A percentile compares a stretch with the other conserved stretches of the same genome.
These are phyloP conservation scores for Fusarium nanum DNA, from an alignment of 2,329 filamentous ascomycete species.

Conservation along the genomic window DNA sequence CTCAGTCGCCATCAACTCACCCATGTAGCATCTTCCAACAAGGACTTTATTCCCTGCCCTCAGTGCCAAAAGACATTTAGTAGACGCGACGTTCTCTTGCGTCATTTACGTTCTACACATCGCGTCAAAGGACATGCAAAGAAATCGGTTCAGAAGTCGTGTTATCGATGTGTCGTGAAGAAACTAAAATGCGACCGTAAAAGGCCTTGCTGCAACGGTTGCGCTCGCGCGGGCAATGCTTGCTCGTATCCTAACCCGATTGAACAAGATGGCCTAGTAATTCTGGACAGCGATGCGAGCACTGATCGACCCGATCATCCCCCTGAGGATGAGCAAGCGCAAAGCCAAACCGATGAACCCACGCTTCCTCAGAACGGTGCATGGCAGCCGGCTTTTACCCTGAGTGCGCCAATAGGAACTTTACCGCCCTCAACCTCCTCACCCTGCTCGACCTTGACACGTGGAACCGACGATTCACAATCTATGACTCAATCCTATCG, in stretches of 20 bases:
- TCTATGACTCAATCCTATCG: neutral
- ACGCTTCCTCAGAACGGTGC: neutral
- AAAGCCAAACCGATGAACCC: rapidly evolving
- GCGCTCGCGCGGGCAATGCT: rapidly evolving
- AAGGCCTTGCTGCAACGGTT: conserved; percentile 2
- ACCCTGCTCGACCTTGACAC: neutral
- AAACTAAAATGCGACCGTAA: neutral
- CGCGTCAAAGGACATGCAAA: neutral
- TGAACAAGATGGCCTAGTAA: neutral
- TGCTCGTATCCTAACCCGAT: neutral
- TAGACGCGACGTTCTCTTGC: conserved; percentile 1
- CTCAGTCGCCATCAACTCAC: conserved; percentile 7
- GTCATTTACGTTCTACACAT: neutral
- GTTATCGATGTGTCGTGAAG: conserved; percentile 1
- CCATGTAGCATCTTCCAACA: neutral
- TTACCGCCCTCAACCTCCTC: neutral
- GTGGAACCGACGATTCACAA: neutral
- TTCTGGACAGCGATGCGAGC: neutral
- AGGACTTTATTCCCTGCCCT: neutral
- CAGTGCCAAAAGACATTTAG: neutral
- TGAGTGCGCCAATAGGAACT: neutral
- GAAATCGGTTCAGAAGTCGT: conserved; percentile 1
- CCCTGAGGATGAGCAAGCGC: neutral
- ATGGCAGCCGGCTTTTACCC: neutral
- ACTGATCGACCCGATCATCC: neutral